phyloP scores from a whole-genome alignment of 495 filamentous ascomycete species.

The Penicillium maclennaniae region DNA sequence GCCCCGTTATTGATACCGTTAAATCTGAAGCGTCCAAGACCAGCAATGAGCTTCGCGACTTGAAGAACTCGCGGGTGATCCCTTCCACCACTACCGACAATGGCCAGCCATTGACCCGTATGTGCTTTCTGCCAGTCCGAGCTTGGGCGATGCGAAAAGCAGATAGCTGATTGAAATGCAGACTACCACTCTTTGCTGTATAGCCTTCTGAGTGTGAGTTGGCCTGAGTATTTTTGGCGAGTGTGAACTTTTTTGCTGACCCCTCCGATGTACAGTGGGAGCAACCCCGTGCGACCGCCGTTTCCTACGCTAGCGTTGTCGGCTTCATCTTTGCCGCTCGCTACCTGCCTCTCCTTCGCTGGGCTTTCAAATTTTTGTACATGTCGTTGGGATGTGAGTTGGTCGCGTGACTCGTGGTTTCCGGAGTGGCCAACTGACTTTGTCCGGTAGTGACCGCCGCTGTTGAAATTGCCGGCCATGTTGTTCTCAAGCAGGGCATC shows the following conservation, averaged over 20 bases:
- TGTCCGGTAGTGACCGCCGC: slow-evolving; percentile 60
- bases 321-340: slow-evolving; percentile 82
- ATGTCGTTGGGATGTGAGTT: slow-evolving; percentile 59
- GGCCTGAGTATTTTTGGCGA: slow-evolving; percentile 3
- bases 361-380: slow-evolving; percentile 81
- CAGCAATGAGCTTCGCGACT: slow-evolving; percentile 65
- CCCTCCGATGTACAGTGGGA: slow-evolving; percentile 51
- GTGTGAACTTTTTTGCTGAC: slow-evolving; percentile 23
- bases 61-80: slow-evolving; percentile 65
- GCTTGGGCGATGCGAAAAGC: neutral
- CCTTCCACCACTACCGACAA: slow-evolving; percentile 68
- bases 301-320: slow-evolving; percentile 72
- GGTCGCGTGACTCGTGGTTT: slow-evolving; percentile 15
- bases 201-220: slow-evolving; percentile 71
- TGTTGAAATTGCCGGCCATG: slow-evolving; percentile 71
- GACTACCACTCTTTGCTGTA: slow-evolving; percentile 96
- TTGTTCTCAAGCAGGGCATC: slow-evolving; percentile 71
- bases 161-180: slow-evolving; percentile 23
- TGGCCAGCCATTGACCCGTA: slow-evolving; percentile 83
- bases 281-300: slow-evolving; percentile 74
- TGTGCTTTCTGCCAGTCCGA: slow-evolving; percentile 15
- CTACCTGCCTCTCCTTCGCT: slow-evolving; percentile 85
- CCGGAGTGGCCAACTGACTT: slow-evolving; percentile 10
- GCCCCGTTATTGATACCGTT: slow-evolving; percentile 72
- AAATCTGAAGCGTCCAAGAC: slow-evolving; percentile 71